Evolutionary conservation across 2,329 filamentous ascomycete genomes (phyloP).

Genomic region (Alternaria brassicicola): DNA sequence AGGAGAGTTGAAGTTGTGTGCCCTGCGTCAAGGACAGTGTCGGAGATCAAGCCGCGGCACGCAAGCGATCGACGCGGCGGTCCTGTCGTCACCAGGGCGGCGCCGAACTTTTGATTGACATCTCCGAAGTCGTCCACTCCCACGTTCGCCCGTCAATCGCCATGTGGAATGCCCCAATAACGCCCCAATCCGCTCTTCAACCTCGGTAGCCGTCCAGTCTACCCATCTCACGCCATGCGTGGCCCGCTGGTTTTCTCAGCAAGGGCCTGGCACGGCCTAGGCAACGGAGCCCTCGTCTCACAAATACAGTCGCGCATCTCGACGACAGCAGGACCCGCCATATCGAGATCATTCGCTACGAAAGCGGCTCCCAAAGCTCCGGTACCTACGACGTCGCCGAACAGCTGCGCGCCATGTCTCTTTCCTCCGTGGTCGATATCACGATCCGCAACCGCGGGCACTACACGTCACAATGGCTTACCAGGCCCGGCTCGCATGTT

Average conservation of each 20-base stretch:
- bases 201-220: conserved; percentile 34
- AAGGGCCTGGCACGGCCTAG: conserved; percentile 45
- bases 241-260: conserved; percentile 36
- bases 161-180: conserved; percentile 34
- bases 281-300: conserved; percentile 43
- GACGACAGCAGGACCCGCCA: conserved; percentile 17
- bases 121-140: conserved; percentile 19
- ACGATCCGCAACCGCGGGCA: conserved; percentile 25
- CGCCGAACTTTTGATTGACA: conserved; percentile 34
- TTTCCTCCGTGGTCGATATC: conserved; percentile 17
- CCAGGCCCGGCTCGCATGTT: conserved; percentile 38
- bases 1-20: background rate
- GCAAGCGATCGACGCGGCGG: conserved; percentile 16
- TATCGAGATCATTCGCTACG: conserved; percentile 26
- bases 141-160: conserved; percentile 16
- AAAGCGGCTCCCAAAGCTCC: conserved; percentile 10
- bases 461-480: conserved; percentile 34
- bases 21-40: background rate
- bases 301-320: conserved; percentile 39
- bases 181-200: conserved; percentile 16
- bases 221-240: conserved; percentile 42
- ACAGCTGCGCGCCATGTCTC: conserved; percentile 15
- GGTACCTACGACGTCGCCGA: background rate
- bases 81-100: conserved; percentile 40
- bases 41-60: conserved; percentile 22